Base-by-base conservation (phyloP, 164 flowering plant genomes). In the Stephania japonica region DNA sequence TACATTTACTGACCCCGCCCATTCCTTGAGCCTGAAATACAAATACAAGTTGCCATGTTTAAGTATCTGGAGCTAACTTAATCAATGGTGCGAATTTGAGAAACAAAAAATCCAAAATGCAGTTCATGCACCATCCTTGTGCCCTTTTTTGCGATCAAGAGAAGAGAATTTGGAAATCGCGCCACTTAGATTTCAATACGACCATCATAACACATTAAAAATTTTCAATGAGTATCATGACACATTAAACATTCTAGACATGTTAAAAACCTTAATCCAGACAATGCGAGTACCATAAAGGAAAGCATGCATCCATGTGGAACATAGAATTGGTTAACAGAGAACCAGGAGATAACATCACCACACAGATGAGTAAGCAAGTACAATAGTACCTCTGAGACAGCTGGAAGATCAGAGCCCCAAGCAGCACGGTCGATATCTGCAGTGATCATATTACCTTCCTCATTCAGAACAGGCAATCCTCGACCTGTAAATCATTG, bases 381-480 rank as follows among this genome's bases (percentile, higher is more conserved):
- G 11, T 21, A 76, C 41, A 70, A 41, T 12, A 42, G 19, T 81
- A 90, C 98, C 93, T 95, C 99, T 25, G 89, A 83, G 75, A 82
- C 75, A 64, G 88, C 75, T 18, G 82, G 4, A 8, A 91, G 79
- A 76, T 87, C 90, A 25, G 85, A 75, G 7, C 72, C 67, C 90
- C 85, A 87, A 69, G 68, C 77, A 26, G 84, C 85, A 78, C 80
- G 86, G 50, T 80, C 86, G 78, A 70, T 47, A 77, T 44, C 89
- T 5, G 66, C 44, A 47, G 85, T 69, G 50, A 90, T 77, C 70
- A 90, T 78, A 76, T 85, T 84, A 23, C 99, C 98, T 77, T 93
- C 97, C 79, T 95, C 98, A 78, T 93, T 93, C 69, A 93, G 74
- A 63, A 95, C 86, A 71, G 98, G 98, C 81, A 91, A 81, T 70